Percentiles rank a stretch among this genome's conserved stretches.
These are phyloP conservation scores for Tricholomella constricta DNA, from an alignment of 768 basidiomycete genomes.

Conservation along the genomic window DNA sequence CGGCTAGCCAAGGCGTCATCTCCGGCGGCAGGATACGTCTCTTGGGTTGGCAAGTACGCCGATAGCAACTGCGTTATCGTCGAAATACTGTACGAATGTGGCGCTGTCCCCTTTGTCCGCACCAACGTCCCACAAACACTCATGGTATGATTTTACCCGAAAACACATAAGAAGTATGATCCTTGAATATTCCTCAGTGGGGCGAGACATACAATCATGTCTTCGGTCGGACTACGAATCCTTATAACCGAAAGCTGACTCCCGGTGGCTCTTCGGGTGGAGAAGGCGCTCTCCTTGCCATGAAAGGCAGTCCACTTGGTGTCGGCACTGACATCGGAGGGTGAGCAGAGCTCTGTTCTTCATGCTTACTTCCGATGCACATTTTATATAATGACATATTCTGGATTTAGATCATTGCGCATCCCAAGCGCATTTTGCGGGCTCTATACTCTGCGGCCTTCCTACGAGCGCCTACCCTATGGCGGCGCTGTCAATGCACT, in stretches of 20 bases:
- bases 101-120: slow-evolving; percentile 60
- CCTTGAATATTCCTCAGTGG: slow-evolving; percentile 27
- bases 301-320: slow-evolving; percentile 61
- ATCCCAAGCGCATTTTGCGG: slow-evolving; percentile 61
- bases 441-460: slow-evolving; percentile 60
- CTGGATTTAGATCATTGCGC: slow-evolving; percentile 48
- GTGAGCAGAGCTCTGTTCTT: slow-evolving; percentile 37
- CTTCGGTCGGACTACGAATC: slow-evolving; percentile 64
- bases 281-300: slow-evolving; percentile 62
- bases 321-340: slow-evolving; percentile 68
- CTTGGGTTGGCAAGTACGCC: slow-evolving; percentile 51
- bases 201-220: slow-evolving; percentile 65
- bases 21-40: slow-evolving; percentile 45
- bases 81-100: slow-evolving; percentile 51
- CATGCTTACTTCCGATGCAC: too few relatives aligned
- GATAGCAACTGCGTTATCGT: slow-evolving; percentile 52
- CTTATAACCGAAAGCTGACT: slow-evolving; percentile 56
- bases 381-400: too few relatives aligned
- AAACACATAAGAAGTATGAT: not conserved
- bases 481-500: slow-evolving; percentile 50
- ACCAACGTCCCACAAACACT: slow-evolving; percentile 61
- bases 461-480: slow-evolving; percentile 58
- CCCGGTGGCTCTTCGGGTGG: slow-evolving; percentile 70
- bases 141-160: slow-evolving; percentile 34
- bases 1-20: not conserved